Percentiles rank a stretch among this genome's conserved stretches.
Evolutionary conservation across 164 flowering plant genomes (phyloP).

Genomic region (Liquidambar formosana): DNA sequence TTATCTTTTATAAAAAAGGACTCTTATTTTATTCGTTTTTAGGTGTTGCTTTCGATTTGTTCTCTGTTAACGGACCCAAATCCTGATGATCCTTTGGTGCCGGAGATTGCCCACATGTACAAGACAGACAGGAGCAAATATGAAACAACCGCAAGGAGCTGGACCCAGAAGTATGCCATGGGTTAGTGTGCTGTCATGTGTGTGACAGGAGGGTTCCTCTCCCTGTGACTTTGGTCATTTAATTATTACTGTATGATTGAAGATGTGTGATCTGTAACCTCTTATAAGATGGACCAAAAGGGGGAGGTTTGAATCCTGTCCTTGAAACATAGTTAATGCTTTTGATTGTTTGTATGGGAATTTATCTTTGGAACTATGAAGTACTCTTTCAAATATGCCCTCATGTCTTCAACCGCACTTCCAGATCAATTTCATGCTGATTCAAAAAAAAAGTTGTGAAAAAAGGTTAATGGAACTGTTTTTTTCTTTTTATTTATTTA

Average conservation of each 20-base stretch:
- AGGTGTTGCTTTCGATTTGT: conserved; percentile 48
- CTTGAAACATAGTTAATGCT: conserved; percentile 20
- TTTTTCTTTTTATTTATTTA: too few relatives aligned
- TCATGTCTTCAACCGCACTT: not conserved
- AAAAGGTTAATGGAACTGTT: too few relatives aligned
- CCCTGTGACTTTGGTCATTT: conserved; percentile 23
- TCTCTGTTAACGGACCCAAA: conserved; percentile 48
- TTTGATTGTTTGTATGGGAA: conserved; percentile 26
- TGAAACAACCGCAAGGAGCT: conserved; percentile 48
- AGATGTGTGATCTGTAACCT: conserved; percentile 16
- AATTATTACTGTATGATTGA: conserved; percentile 23
- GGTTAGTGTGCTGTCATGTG: conserved; percentile 33
- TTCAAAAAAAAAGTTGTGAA: too few relatives aligned
- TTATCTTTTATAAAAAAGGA: too few relatives aligned
- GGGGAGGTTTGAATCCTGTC: conserved; percentile 20
- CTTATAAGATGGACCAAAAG: conserved; percentile 15
- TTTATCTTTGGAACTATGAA: conserved; percentile 5
- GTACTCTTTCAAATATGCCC: not conserved
- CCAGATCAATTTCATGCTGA: too few relatives aligned
- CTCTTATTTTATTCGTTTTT: not conserved
- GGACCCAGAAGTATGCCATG: conserved; percentile 77
- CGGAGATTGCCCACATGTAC: conserved; percentile 51
- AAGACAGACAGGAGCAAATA: conserved; percentile 49
- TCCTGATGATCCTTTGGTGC: conserved; percentile 48
- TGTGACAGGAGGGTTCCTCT: conserved; percentile 21